phyloP scores from a whole-genome alignment of 2,329 filamentous ascomycete genomes.

The Colletotrichum gigasporum region DNA sequence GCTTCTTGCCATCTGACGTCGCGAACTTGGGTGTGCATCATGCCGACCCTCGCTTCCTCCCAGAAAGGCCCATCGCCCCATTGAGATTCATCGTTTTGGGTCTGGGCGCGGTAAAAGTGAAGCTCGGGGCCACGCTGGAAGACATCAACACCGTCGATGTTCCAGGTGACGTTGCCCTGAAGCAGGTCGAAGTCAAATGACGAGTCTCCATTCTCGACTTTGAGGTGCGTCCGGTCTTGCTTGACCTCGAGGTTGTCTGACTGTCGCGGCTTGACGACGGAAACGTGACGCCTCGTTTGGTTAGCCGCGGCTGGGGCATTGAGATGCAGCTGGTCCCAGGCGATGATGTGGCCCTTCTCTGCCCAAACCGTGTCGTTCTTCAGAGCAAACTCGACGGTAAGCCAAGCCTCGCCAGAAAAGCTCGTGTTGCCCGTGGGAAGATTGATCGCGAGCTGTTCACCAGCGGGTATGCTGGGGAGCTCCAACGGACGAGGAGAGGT shows the following conservation, averaged over 20 bases:
- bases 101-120: constrained; percentile 30
- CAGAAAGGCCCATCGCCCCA: constrained; percentile 21
- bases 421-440: background rate
- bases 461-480: background rate
- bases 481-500: background rate
- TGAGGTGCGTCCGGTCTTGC: constrained; percentile 3
- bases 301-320: background rate
- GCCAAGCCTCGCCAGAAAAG: constrained; percentile 15
- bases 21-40: constrained; percentile 25
- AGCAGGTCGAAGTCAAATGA: constrained; percentile 31
- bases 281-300: background rate
- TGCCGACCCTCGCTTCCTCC: constrained; percentile 15
- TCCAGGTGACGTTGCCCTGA: constrained; percentile 32
- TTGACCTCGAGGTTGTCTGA: background rate
- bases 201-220: constrained; percentile 5
- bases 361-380: constrained; percentile 29
- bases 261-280: background rate
- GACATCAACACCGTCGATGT: constrained; percentile 15
- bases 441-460: background rate
- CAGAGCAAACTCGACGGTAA: constrained; percentile 28
- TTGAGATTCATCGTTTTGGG: constrained; percentile 30
- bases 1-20: constrained; percentile 29
- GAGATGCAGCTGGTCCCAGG: constrained; percentile 33
- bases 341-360: constrained; percentile 25
- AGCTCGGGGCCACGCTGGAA: constrained; percentile 32